Evolutionary conservation across 2,329 filamentous ascomycete genomes (phyloP), one percentile per base, ranked within the genome.

Genomic region (Teratosphaeria viscida): DNA sequence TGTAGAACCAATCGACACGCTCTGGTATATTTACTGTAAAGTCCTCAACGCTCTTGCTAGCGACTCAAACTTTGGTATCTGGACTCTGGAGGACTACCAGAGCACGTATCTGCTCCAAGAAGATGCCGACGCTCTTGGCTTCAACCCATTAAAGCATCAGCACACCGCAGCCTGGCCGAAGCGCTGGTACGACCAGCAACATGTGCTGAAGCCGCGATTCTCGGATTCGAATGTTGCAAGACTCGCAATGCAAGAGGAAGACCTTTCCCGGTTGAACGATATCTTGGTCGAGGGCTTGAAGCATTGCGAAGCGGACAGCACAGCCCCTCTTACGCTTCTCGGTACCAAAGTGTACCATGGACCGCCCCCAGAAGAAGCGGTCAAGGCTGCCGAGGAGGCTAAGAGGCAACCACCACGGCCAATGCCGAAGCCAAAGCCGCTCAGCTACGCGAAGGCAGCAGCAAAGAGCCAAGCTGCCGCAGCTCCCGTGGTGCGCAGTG

Each of bases 21-120:
- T 88, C 62, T 88, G 85, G 85, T 83, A 81, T 63, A 80, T 81
- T 0, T 88, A 88, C 66, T 82, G 84, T n/a, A 79, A 78, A 49
- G 81, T 82, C 0, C 71, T 88, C 56, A 86, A 83, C 47, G 74
- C 83, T 12, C 72, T 88, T 32, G 79, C 79, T 8, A 79, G 66
- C 55, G 65, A 80, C 2, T 32, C 59, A 11, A 80, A 78, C 19
- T 88, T 87, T 64, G 79, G 84, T 23, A 78, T 83, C 34, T 75
- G 78, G 55, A 75, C 80, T 52, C 76, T 88, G 32, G 64, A 66
- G 14, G 69, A 71, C 8, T 63, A 63, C 23, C 74, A 78, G 47
- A 73, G 86, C 32, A 75, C 78, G 12, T 88, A 89, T 68, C 76
- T 89, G 66, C 76, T 89, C 3, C 82, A 86, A 62, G 86, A 89